Conservation (phyloP, 2,329 filamentous ascomycete genomes). For the Cercospora canescens region DNA sequence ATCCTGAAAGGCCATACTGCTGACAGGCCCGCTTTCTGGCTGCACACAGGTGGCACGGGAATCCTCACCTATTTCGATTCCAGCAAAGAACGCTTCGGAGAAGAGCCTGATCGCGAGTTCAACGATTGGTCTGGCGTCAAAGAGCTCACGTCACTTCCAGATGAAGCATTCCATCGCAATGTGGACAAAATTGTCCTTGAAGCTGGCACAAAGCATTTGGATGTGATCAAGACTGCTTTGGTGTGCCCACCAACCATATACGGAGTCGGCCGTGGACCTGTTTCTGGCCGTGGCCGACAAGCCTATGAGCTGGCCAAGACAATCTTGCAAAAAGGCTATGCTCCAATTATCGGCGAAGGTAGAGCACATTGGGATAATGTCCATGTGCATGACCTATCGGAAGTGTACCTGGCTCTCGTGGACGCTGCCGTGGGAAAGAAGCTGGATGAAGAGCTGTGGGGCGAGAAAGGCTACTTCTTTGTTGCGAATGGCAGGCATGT, state of each 20-base stretch:
- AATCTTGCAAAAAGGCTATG: constrained; percentile 55
- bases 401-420: constrained; percentile 56
- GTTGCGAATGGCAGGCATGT: constrained; percentile 61
- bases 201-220: constrained; percentile 46
- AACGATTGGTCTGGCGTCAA: constrained; percentile 61
- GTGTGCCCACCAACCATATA: constrained; percentile 61
- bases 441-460: constrained; percentile 53
- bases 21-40: constrained; percentile 37
- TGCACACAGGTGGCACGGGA: constrained; percentile 60
- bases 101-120: constrained; percentile 47
- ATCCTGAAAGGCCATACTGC: constrained; percentile 49
- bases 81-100: constrained; percentile 49
- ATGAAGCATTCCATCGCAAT: constrained; percentile 62
- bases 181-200: constrained; percentile 68
- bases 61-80: constrained; percentile 56
- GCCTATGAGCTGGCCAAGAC: constrained; percentile 56
- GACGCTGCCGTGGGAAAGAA: constrained; percentile 32
- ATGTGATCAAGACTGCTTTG: constrained; percentile 61
- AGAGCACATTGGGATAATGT: constrained; percentile 58
- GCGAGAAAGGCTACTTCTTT: constrained; percentile 66
- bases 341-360: constrained; percentile 59
- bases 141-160: constrained; percentile 54
- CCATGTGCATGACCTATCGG: constrained; percentile 60
- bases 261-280: constrained; percentile 53
- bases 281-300: constrained; percentile 58